Percentiles rank a stretch among this genome's conserved stretches.
Evolutionary conservation across 106 monocot genomes (phyloP).

Genomic region (Phalaenopsis equestris): DNA sequence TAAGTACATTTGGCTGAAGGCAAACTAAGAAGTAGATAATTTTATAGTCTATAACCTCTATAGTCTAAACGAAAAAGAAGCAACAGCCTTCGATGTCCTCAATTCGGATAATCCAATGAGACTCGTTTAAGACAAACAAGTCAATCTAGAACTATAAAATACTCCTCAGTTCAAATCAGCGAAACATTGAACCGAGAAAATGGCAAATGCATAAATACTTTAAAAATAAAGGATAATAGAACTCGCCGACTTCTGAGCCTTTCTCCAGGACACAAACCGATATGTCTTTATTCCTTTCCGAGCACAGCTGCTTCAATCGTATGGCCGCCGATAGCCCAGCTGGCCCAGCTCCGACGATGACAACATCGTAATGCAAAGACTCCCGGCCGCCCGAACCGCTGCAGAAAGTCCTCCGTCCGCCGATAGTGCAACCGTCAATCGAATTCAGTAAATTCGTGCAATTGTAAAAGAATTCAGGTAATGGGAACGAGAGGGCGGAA

Average conservation of each 20-base stretch:
- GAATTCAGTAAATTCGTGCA: not conserved
- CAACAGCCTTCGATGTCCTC: not conserved
- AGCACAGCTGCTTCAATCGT: slow-evolving; percentile 82
- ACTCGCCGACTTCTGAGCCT: slow-evolving; percentile 82
- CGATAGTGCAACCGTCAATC: not conserved
- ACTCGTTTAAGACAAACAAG: not conserved
- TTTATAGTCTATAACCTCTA: not conserved
- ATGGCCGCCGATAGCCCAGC: slow-evolving; percentile 79
- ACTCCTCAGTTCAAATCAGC: not conserved
- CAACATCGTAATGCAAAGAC: slow-evolving; percentile 66
- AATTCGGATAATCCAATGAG: not conserved
- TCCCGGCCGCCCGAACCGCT: slow-evolving; percentile 35
- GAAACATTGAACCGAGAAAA: not conserved
- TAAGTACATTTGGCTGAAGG: no score
- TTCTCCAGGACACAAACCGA: slow-evolving; percentile 91
- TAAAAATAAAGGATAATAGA: not conserved
- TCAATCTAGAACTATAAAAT: not conserved
- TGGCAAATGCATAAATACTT: not conserved
- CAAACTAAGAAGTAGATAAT: no score
- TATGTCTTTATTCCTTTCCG: slow-evolving; percentile 44
- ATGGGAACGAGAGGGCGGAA: not conserved
- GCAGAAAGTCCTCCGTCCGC: slow-evolving; percentile 28
- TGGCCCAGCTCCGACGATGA: slow-evolving; percentile 84
- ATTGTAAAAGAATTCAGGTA: not conserved
- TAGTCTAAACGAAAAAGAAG: not conserved